A percentile compares a stretch with the other conserved stretches of the same genome.
Evolutionary conservation across 1,284 basidiomycete species (phyloP).

Genomic region (Chondrostereum purpureum): DNA sequence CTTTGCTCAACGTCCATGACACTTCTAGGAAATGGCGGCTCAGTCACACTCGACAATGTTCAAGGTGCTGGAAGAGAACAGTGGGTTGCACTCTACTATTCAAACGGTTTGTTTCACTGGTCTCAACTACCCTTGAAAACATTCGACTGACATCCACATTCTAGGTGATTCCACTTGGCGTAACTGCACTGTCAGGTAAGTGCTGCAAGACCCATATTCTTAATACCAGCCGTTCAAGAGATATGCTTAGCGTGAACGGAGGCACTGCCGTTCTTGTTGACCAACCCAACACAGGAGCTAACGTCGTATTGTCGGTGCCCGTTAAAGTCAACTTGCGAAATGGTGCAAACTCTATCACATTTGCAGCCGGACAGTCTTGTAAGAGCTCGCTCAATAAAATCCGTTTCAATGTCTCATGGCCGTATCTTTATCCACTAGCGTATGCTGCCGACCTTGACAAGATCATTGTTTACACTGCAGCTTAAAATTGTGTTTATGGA

Average conservation of each 20-base stretch:
- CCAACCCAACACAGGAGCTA: conserved; percentile 48
- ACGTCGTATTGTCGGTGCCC: conserved; percentile 49
- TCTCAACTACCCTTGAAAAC: too few species aligned
- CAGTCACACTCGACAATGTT: conserved; percentile 49
- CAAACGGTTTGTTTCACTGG: too few species aligned
- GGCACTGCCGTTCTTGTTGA: conserved; percentile 44
- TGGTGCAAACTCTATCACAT: conserved; percentile 47
- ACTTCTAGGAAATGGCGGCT: conserved; percentile 45
- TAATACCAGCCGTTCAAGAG: background rate
- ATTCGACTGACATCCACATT: too few species aligned
- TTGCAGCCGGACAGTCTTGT: conserved; percentile 47
- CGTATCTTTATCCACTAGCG: too few species aligned
- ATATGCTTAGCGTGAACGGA: conserved; percentile 44
- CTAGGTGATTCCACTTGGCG: conserved; percentile 52
- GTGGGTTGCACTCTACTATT: conserved; percentile 55
- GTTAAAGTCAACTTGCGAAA: conserved; percentile 44
- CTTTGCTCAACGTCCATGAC: conserved; percentile 1
- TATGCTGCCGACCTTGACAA: conserved; percentile 59
- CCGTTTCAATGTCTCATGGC: conserved; percentile 8
- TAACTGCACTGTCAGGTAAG: conserved; percentile 52
- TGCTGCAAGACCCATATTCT: conserved; percentile 2
- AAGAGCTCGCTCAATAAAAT: conserved; percentile 17
- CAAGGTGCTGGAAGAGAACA: conserved; percentile 48
- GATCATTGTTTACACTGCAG: conserved; percentile 49
- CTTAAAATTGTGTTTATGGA: conserved; percentile 17